Base-by-base conservation (phyloP, 495 filamentous ascomycete species). In the Daldinia childiae region DNA sequence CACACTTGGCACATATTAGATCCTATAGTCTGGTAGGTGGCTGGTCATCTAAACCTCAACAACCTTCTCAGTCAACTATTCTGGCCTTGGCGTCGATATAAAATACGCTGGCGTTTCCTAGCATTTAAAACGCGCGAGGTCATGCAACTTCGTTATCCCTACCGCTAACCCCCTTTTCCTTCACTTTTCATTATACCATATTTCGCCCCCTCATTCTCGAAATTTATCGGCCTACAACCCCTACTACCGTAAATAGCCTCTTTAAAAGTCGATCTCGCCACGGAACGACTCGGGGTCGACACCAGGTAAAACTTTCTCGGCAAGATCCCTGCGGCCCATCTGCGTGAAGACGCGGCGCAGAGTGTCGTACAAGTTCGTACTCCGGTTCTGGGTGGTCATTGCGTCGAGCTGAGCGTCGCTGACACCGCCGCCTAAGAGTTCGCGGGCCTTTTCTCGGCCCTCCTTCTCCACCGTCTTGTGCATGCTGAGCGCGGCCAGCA, bases 331-430 rank as follows among this genome's bases (percentile, higher is more conserved):
- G 58, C 95, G 79, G 0, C 90, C 91, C 95, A 99, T 98, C 85
- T 95, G 93, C 32, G 87, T 92, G 78, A 98, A 98, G 7, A 98
- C 96, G 63, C 96, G 85, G 55, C 94, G 84, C 58, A 99, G 80
- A 4, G 95, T 98, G 79, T 99, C 95, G 75, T 95, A 94, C 58
- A 98, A 81, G 78, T 97, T 99, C 39, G 95, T 97, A 83, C 93
- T 97, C 77, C 96, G 89, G 80, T 99, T 99, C 83, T 97, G 93
- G 61, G 83, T 87, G 45, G 93, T 88, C 90, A 97, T 91, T 54
- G 90, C 84, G 71, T 95, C 90, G 48, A 97, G 82, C 67, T 91
- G 87, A 14, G 83, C 86, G 61, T 97, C 92, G 5, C 80, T 82
- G 12, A 80, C 83, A 6, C 86, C 86, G 19, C 83, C 88, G 9